phyloP scores from a whole-genome alignment of 495 filamentous ascomycete genomes.

The Lepraria neglecta region DNA sequence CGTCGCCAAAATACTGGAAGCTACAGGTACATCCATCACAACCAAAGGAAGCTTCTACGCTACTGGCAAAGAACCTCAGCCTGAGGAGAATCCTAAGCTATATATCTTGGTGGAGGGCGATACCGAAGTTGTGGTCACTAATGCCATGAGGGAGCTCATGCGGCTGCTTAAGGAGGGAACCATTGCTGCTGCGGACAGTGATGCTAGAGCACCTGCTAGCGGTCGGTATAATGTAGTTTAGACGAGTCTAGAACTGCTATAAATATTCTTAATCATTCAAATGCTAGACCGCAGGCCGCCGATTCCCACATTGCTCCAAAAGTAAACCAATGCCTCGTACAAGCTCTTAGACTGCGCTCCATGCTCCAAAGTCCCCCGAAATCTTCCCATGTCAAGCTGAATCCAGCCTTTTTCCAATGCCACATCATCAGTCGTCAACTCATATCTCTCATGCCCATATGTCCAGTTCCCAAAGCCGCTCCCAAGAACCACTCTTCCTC shows the following conservation, averaged over 20 bases:
- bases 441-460: background rate
- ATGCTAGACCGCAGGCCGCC: background rate
- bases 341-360: background rate
- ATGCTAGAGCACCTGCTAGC: slow-evolving; percentile 68
- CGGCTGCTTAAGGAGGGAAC: slow-evolving; percentile 87
- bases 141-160: slow-evolving; percentile 87
- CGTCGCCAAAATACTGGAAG: slow-evolving; percentile 94
- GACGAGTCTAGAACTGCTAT: background rate
- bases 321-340: no score
- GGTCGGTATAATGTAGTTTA: slow-evolving; percentile 89
- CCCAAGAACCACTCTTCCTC: no score
- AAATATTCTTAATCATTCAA: background rate
- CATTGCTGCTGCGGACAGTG: slow-evolving; percentile 77
- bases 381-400: background rate
- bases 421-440: background rate
- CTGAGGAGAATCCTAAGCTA: slow-evolving; percentile 74
- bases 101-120: slow-evolving; percentile 98
- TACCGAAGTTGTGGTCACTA: slow-evolving; percentile 84
- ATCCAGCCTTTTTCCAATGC: no score
- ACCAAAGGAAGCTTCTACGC: slow-evolving; percentile 91
- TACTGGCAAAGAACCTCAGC: slow-evolving; percentile 67
- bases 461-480: no score
- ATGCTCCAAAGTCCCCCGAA: background rate
- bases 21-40: slow-evolving; percentile 91
- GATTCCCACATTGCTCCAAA: no score